phyloP scores from a whole-genome alignment of 495 filamentous ascomycete species.

The Venustampulla echinocandica region DNA sequence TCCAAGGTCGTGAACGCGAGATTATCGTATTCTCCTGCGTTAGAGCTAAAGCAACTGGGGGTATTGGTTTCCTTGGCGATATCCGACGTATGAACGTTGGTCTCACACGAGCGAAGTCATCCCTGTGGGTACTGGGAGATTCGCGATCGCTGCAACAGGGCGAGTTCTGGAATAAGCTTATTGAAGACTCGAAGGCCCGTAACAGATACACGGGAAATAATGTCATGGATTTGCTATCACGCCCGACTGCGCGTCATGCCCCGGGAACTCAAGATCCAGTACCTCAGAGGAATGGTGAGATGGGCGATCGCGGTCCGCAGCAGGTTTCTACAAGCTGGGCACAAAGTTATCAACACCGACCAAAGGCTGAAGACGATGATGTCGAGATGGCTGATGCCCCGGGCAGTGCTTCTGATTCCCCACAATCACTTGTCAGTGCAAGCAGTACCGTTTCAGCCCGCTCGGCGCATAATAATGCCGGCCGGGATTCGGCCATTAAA shows the following conservation, averaged over 20 bases:
- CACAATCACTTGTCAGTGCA: too few species aligned
- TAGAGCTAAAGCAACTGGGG: slow-evolving; percentile 73
- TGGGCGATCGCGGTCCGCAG: not conserved
- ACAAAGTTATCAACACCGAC: slow-evolving; percentile 18
- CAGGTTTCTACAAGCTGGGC: not conserved
- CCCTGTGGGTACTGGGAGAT: slow-evolving; percentile 90
- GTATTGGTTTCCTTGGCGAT: slow-evolving; percentile 96
- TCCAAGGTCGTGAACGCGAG: slow-evolving; percentile 93
- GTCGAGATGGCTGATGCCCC: slow-evolving; percentile 50
- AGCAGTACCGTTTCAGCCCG: too few species aligned
- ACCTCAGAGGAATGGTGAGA: not conserved
- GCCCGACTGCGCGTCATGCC: slow-evolving; percentile 24
- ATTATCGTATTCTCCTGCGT: slow-evolving; percentile 99
- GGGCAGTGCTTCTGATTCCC: too few species aligned
- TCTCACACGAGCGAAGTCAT: slow-evolving; percentile 89
- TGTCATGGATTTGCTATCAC: slow-evolving; percentile 35
- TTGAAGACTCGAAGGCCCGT: slow-evolving; percentile 67
- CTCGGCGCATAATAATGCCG: too few species aligned
- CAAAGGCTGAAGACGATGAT: slow-evolving; percentile 32
- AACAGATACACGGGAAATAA: slow-evolving; percentile 71
- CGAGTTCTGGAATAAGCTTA: slow-evolving; percentile 79
- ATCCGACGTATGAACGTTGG: slow-evolving; percentile 99
- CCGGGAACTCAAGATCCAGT: slow-evolving; percentile 18
- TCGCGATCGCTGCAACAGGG: slow-evolving; percentile 76
- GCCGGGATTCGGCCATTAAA: not conserved